Evolutionary conservation across 495 filamentous ascomycete genomes (phyloP).

Genomic region (Ascobolus immersus): DNA sequence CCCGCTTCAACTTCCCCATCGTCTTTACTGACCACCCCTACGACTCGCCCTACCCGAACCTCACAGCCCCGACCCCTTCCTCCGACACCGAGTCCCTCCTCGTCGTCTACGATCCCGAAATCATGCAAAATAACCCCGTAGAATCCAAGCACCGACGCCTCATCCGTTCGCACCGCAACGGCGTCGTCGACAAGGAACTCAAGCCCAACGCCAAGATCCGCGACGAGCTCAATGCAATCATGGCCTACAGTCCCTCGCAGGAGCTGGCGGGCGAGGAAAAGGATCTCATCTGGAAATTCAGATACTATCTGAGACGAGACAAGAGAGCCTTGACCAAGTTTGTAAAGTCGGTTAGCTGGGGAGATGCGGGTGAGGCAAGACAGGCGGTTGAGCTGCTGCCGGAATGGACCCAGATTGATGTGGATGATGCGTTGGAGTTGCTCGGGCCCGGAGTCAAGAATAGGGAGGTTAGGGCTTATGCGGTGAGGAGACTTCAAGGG

Average conservation of each 20-base stretch:
- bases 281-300: constrained; percentile 88
- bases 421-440: constrained; percentile 87
- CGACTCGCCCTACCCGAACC: constrained; percentile 39
- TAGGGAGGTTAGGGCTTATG: constrained; percentile 63
- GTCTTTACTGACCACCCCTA: constrained; percentile 92
- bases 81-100: constrained; percentile 45
- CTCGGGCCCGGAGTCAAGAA: constrained; percentile 83
- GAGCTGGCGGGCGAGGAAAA: constrained; percentile 70
- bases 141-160: constrained; percentile 86
- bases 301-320: constrained; percentile 75
- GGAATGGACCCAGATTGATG: constrained; percentile 92
- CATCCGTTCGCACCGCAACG: constrained; percentile 77
- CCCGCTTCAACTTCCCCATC: constrained; percentile 83
- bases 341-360: constrained; percentile 89
- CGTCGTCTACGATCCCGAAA: constrained; percentile 88
- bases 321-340: constrained; percentile 92
- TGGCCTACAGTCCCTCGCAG: constrained; percentile 82
- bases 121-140: constrained; percentile 69
- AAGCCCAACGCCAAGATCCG: constrained; percentile 92
- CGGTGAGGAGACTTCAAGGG: constrained; percentile 72
- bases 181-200: constrained; percentile 70
- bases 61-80: constrained; percentile 20
- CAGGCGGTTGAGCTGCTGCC: constrained; percentile 74
- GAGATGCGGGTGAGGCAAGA: constrained; percentile 56
- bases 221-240: constrained; percentile 73